These are phyloP conservation scores for Saitozyma sp. DNA, from an alignment of 768 basidiomycete species.

Conservation along the genomic window DNA sequence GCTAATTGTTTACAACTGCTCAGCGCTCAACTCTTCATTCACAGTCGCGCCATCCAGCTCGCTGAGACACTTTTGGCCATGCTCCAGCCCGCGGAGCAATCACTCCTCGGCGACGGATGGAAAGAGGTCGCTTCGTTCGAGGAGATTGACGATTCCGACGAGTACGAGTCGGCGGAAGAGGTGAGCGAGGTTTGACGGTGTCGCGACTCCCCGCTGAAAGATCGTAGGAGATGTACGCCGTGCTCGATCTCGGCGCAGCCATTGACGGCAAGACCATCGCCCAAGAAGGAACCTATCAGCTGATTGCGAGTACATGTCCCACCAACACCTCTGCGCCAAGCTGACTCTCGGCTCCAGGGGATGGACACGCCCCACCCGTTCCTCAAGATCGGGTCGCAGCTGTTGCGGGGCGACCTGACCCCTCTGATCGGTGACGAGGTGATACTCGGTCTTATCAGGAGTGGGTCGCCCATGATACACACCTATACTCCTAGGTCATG, in stretches of 20 bases:
- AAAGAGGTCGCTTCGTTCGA: conserved; percentile 68
- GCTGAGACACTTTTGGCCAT: too few relatives aligned
- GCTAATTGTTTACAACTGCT: neutral
- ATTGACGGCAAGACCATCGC: conserved; percentile 37
- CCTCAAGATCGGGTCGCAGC: conserved; percentile 53
- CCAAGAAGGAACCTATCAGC: conserved; percentile 46
- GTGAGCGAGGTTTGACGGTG: too few relatives aligned
- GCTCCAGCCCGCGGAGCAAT: conserved; percentile 8
- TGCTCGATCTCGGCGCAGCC: conserved; percentile 65
- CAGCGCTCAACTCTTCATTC: too few relatives aligned
- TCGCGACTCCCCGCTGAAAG: conserved; percentile 39
- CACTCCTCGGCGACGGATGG: conserved; percentile 68
- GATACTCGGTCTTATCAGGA: conserved; percentile 35
- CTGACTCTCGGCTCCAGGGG: conserved; percentile 21
- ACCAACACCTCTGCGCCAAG: neutral
- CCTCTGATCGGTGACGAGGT: conserved; percentile 44
- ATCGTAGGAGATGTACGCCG: conserved; percentile 73
- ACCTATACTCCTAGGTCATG: neutral
- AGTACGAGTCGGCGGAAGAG: conserved; percentile 62
- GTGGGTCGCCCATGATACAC: too few relatives aligned
- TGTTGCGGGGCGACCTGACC: conserved; percentile 34
- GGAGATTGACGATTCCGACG: conserved; percentile 62
- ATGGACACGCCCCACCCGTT: conserved; percentile 68
- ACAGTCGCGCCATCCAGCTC: too few relatives aligned
- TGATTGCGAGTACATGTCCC: conserved; percentile 24